Base-by-base conservation (phyloP, 2,329 filamentous ascomycete species). In the Cucurbitaria berberidis region DNA sequence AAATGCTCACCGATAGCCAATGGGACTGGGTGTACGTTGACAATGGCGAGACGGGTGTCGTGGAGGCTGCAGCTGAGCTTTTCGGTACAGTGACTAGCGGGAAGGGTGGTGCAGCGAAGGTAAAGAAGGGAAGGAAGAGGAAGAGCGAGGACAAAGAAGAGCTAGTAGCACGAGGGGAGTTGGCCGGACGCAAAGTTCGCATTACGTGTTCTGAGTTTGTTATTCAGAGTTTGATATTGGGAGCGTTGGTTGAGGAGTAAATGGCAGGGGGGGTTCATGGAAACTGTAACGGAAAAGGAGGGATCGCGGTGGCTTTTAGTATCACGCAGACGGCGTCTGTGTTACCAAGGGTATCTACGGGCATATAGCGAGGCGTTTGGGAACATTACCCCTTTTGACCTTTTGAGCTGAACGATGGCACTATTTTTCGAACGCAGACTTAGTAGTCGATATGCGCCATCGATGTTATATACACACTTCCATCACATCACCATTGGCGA, bases 211-310 rank as follows among this genome's bases (percentile, higher is more conserved):
- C 96, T 72, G 93, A 98, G 75, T 86, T 93, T 69, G 86, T 98
- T 19, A 87, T 96, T 49, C 93, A 99, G 80, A 97, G 92, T 73
- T 78, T 98, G 53, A 97, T 99, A 59, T 74, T 96, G 45, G 93
- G 93, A 0, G 85, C 86, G 55, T 76, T 97, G 62, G 84, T 92
- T 46, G 88, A 90, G 57, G 83, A 85, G 44, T 70, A n/a, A 58
- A 4, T 19, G 2, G 21, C 16, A 1, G 4, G 6, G 15, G 4
- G 10, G n/a, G 26, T n/a, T 16, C 29, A 30, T 11, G 10, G 13
- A 34, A 15, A 15, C 13, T 15, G 30, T 34, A 34, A 34, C 30
- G 30, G 30, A 34, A 34, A 34, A 16, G 30, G 5, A 2, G 10
- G 30, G 7, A 34, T 16, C 5, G 15, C 16, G 30, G n/a, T 34